Conservation (phyloP, 352 stramenopile genomes). For the Blastocystis hominis region DNA sequence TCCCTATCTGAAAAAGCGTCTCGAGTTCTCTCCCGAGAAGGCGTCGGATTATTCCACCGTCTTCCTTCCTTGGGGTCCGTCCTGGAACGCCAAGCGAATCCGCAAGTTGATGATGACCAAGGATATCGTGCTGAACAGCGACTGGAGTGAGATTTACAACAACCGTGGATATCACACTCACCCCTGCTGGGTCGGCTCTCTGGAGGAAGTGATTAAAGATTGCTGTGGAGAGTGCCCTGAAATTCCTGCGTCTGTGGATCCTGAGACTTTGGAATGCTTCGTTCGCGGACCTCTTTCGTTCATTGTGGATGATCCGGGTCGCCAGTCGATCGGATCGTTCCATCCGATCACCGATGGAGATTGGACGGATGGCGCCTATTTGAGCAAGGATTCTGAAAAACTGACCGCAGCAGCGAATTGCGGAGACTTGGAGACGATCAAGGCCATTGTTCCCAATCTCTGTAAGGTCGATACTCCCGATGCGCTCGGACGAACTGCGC, state of each 20-base stretch:
- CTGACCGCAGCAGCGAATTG: slow-evolving; percentile 57
- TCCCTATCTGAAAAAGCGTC: slow-evolving; percentile 56
- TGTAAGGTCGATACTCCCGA: slow-evolving; percentile 33
- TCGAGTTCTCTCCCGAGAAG: slow-evolving; percentile 58
- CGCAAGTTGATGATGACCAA: slow-evolving; percentile 63
- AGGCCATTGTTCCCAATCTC: not conserved
- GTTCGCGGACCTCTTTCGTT: slow-evolving; percentile 60
- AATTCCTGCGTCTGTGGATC: slow-evolving; percentile 59
- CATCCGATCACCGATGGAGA: slow-evolving; percentile 62
- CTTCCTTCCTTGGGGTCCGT: slow-evolving; percentile 62
- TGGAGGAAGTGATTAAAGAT: slow-evolving; percentile 61
- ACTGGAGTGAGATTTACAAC: slow-evolving; percentile 55
- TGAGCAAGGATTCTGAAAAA: slow-evolving; percentile 55
- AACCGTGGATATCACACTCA: slow-evolving; percentile 61
- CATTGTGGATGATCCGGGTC: slow-evolving; percentile 62
- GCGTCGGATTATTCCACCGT: slow-evolving; percentile 62
- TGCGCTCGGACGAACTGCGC: slow-evolving; percentile 57
- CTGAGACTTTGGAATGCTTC: slow-evolving; percentile 57
- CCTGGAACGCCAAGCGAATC: slow-evolving; percentile 60
- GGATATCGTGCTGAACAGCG: slow-evolving; percentile 61
- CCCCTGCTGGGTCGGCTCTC: slow-evolving; percentile 62
- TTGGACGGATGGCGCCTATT: slow-evolving; percentile 61
- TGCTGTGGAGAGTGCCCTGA: slow-evolving; percentile 61
- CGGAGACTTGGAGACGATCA: slow-evolving; percentile 50
- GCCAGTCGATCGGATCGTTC: slow-evolving; percentile 63